A percentile compares a stretch with the other conserved stretches of the same genome.
These are phyloP conservation scores for Coniochaeta pulveracea DNA, from an alignment of 2,329 filamentous ascomycete species.

Conservation along the genomic window DNA sequence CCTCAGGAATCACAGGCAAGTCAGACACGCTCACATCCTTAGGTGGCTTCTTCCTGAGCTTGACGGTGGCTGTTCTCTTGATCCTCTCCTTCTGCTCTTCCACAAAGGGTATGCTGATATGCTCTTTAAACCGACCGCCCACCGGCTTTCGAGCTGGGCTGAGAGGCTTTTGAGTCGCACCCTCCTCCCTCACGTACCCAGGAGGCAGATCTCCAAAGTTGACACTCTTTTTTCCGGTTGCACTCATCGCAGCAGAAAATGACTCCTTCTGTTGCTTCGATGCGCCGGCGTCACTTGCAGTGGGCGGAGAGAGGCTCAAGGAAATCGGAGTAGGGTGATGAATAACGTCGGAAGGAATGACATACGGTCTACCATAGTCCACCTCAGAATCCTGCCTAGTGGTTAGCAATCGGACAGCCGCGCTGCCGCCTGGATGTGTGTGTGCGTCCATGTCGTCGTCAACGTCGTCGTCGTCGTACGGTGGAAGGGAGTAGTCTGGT, in stretches of 20 bases:
- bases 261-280: neutral
- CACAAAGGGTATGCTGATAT: no score
- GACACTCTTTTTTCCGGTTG: no score
- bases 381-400: constrained; percentile 44
- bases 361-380: constrained; percentile 43
- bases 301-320: constrained; percentile 8
- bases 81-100: constrained; percentile 1
- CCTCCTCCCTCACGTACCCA: constrained; percentile 1
- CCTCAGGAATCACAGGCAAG: constrained; percentile 40
- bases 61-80: constrained; percentile 27
- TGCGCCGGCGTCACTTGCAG: constrained; percentile 1
- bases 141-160: constrained; percentile 7
- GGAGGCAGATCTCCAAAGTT: neutral
- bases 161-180: constrained; percentile 2
- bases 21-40: constrained; percentile 22
- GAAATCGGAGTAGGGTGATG: constrained; percentile 10
- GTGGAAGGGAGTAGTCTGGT: constrained; percentile 45
- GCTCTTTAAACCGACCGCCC: no score
- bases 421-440: constrained; percentile 30
- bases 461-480: constrained; percentile 47
- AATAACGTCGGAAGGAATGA: constrained; percentile 30
- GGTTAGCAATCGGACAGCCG: constrained; percentile 49
- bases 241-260: no score
- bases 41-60: constrained; percentile 33
- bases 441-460: constrained; percentile 34